phyloP scores from a whole-genome alignment of 2,329 filamentous ascomycete species.

The Penicillium concentricum region DNA sequence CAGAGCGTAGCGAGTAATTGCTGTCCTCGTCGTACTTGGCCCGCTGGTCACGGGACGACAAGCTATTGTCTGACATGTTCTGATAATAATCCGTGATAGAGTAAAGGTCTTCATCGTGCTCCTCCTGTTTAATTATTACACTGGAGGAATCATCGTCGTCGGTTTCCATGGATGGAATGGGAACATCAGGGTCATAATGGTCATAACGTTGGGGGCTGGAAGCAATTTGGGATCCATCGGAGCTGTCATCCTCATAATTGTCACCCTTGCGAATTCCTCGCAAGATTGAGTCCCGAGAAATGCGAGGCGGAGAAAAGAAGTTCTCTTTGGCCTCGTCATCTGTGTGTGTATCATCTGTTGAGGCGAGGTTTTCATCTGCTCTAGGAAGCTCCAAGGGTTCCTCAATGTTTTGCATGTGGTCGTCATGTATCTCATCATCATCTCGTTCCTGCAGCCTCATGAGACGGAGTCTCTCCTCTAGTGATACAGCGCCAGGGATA shows the following conservation, averaged over 20 bases:
- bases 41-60: conserved; percentile 29
- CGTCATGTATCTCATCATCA: conserved; percentile 21
- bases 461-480: conserved; percentile 80
- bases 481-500: conserved; percentile 73
- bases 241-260: conserved; percentile 58
- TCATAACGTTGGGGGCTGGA: conserved; percentile 59
- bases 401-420: conserved; percentile 3
- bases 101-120: conserved; percentile 61
- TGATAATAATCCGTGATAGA: conserved; percentile 67
- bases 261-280: conserved; percentile 75
- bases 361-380: background rate
- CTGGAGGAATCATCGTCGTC: conserved; percentile 55
- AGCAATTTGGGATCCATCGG: conserved; percentile 61
- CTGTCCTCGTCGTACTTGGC: conserved; percentile 56
- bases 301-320: conserved; percentile 65
- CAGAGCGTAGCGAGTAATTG: conserved; percentile 53
- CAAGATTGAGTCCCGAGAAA: conserved; percentile 91
- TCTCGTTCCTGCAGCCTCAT: conserved; percentile 76
- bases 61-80: conserved; percentile 41
- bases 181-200: conserved; percentile 79
- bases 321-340: conserved; percentile 53
- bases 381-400: conserved; percentile 1
- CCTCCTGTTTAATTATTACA: conserved; percentile 66
- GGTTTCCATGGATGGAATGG: conserved; percentile 82
- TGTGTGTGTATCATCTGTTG: background rate